A percentile compares a stretch with the other conserved stretches of the same genome.
Conservation (phyloP, 2,329 filamentous ascomycete species). For the Aspergillus quadrilineatus region DNA sequence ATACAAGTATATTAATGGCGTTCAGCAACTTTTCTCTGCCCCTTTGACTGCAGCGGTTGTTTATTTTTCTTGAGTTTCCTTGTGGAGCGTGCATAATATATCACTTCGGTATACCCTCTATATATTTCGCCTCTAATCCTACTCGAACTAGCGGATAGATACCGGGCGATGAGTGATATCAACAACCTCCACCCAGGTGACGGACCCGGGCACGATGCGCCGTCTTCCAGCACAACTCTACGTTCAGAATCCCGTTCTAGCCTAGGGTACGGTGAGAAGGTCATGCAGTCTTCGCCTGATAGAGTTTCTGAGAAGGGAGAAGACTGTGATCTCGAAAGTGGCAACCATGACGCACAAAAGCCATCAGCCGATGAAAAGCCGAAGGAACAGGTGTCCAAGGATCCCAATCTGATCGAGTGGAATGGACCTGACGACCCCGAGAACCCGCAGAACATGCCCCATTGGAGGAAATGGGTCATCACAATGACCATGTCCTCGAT, state of each 20-base stretch:
- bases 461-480: slow-evolving; percentile 42
- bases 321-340: slow-evolving; percentile 15
- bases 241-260: slow-evolving; percentile 12
- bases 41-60: not conserved
- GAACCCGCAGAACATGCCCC: slow-evolving; percentile 32
- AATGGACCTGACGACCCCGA: slow-evolving; percentile 35
- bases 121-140: not conserved
- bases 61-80: not conserved
- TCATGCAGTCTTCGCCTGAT: not conserved
- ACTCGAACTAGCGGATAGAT: not conserved
- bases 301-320: slow-evolving; percentile 12
- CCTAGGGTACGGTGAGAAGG: slow-evolving; percentile 10
- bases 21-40: not conserved
- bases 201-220: slow-evolving; percentile 5
- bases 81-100: not conserved
- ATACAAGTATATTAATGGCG: slow-evolving; percentile 8
- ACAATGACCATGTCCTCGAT: slow-evolving; percentile 30
- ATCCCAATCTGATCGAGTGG: slow-evolving; percentile 32
- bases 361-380: slow-evolving; percentile 1
- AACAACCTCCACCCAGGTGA: slow-evolving; percentile 8
- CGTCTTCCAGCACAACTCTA: slow-evolving; percentile 17
- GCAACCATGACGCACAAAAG: slow-evolving; percentile 6
- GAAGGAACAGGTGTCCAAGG: slow-evolving; percentile 15
- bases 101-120: not conserved
- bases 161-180: slow-evolving; percentile 1